A percentile compares a stretch with the other conserved stretches of the same genome.
Evolutionary conservation across 2,329 filamentous ascomycete species (phyloP).

Genomic region (Aspergillus pseudoterreus): DNA sequence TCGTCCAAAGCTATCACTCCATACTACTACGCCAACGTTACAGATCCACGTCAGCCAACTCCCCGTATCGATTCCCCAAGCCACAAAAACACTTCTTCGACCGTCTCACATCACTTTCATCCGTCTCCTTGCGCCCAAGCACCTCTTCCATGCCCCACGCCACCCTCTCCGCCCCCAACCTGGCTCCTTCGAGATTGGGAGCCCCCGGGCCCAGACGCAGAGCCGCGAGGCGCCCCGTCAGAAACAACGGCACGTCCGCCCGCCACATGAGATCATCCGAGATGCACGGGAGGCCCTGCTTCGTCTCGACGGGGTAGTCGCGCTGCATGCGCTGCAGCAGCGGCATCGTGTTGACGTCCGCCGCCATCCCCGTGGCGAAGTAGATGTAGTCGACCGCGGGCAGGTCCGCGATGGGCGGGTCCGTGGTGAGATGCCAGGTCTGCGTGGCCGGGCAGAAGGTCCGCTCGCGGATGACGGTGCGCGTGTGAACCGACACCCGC

Average conservation of each 20-base stretch:
- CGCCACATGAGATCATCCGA: conserved; percentile 75
- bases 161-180: conserved; percentile 69
- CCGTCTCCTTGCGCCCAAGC: conserved; percentile 31
- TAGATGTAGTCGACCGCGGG: conserved; percentile 64
- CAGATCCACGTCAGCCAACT: conserved; percentile 18
- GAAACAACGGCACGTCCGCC: conserved; percentile 67
- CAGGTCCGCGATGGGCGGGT: conserved; percentile 50
- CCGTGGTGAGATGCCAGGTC: conserved; percentile 52
- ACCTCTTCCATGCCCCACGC: conserved; percentile 66
- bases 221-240: conserved; percentile 65
- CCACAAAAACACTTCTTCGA: conserved; percentile 37
- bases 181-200: conserved; percentile 69
- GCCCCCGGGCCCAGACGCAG: conserved; percentile 69
- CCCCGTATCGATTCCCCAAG: conserved; percentile 38
- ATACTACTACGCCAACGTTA: neutral
- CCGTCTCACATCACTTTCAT: conserved; percentile 19
- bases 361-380: conserved; percentile 69
- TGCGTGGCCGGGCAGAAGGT: conserved; percentile 47
- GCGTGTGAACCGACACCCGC: conserved; percentile 53
- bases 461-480: conserved; percentile 55
- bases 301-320: conserved; percentile 58
- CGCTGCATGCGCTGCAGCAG: conserved; percentile 58
- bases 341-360: conserved; percentile 58
- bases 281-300: conserved; percentile 67
- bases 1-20: too few species aligned